Evolutionary conservation across 1,284 basidiomycete species (phyloP), one percentile per base, ranked within the genome.

Genomic region (Leccinum subrobustum): DNA sequence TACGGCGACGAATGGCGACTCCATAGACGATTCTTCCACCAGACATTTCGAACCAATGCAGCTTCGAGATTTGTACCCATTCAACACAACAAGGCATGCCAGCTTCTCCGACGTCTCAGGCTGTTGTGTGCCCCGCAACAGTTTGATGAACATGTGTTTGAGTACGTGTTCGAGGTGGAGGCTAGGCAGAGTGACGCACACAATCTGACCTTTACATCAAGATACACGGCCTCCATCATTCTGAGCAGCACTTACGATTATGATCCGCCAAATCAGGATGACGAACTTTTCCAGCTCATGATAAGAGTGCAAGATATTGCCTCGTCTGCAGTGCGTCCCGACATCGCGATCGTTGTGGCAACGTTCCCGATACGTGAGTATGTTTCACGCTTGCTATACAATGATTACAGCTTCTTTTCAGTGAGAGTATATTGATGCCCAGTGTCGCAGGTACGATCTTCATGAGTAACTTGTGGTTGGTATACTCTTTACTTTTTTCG

Each of bases 291-390:
- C 53, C 39, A 42, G 6, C 53, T 54, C 11, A n/a, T 42, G 23
- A 9, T 6, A 6, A 42, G 42, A 9, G 53, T 54, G 8, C 53
- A 42, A 18, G n/a, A 54, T 4, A 18, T 42, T 23, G 53, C 8
- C 16, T 7, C 12, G 14, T 42, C 25, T 23, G 53, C 29, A 6
- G 53, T 54, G 37, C 53, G 53, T 27, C 37, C 53, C 8, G 53
- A 54, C 23, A 18, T 18, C 4, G 53, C 53, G 12, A 25, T 62
- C 33, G 16, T 62, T 6, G 5, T 62, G 5, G 53, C 16, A 12
- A 35, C 66, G 2, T 65, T 68, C 25, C 68, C 68, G 1, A 27
- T 50, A 1, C 6, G 66, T 70, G 35, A 50, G 67, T 47, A 33
- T 31, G 33, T 29, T 27, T 1, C 5, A 11, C 25, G 1, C 16